phyloP scores from a whole-genome alignment of 768 basidiomycete genomes.

The Rhodotorula taiwanensis region DNA sequence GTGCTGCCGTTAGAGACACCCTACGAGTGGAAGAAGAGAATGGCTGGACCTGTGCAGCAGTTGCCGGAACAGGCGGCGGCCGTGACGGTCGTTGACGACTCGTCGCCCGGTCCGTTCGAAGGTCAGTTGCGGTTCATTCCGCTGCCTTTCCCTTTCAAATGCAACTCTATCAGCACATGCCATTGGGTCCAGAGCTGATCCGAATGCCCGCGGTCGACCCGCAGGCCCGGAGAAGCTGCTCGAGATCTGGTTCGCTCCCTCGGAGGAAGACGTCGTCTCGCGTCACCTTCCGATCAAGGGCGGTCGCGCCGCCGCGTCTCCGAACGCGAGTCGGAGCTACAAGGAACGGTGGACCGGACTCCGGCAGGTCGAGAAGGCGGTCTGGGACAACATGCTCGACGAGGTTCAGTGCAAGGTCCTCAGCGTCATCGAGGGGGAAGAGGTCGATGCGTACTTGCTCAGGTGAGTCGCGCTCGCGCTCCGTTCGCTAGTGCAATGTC shows the following conservation, averaged over 20 bases:
- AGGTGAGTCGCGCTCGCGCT: constrained; percentile 55
- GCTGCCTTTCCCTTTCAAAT: constrained; percentile 44
- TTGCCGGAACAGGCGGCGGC: not conserved
- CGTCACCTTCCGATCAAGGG: constrained; percentile 20
- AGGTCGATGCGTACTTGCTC: constrained; percentile 89
- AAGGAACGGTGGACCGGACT: constrained; percentile 60
- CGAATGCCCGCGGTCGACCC: too few relatives aligned
- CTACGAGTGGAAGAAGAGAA: too few relatives aligned
- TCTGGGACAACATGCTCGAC: constrained; percentile 96
- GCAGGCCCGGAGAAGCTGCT: constrained; percentile 51
- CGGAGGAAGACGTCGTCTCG: constrained; percentile 50
- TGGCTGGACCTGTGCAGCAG: too few relatives aligned
- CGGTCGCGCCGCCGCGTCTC: constrained; percentile 3
- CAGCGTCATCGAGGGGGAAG: constrained; percentile 77
- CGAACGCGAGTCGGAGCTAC: too few relatives aligned
- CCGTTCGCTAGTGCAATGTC: not conserved
- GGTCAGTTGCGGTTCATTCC: constrained; percentile 55
- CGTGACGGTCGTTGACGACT: constrained; percentile 28
- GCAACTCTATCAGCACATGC: constrained; percentile 44
- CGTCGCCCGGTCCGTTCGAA: constrained; percentile 32
- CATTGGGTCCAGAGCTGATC: too few relatives aligned
- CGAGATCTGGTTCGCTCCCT: constrained; percentile 94
- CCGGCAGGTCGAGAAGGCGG: constrained; percentile 60
- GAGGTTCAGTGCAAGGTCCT: constrained; percentile 95
- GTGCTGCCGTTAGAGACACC: too few relatives aligned